phyloP scores from a whole-genome alignment of 805 yeast species.

The Candida fluviatilis region DNA sequence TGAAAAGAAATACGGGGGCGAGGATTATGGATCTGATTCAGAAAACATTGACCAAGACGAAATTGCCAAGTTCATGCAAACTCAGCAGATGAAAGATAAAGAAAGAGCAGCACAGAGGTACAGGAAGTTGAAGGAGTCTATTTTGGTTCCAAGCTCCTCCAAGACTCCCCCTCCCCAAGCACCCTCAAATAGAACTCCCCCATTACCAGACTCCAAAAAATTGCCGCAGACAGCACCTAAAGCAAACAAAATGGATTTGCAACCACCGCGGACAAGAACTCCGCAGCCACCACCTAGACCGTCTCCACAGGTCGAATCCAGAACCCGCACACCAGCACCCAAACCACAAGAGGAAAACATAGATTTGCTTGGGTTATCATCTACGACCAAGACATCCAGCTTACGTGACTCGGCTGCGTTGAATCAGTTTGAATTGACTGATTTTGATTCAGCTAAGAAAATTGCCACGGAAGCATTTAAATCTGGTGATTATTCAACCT shows the following conservation, averaged over 20 bases:
- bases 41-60: constrained; percentile 43
- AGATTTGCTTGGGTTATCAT: constrained; percentile 25
- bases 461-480: constrained; percentile 63
- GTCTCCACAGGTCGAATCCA: background rate
- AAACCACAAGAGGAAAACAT: constrained; percentile 15
- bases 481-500: constrained; percentile 76
- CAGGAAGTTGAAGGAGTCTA: constrained; percentile 8
- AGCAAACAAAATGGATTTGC: background rate
- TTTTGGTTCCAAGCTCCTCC: constrained; percentile 1
- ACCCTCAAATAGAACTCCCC: constrained; percentile 8
- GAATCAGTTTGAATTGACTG: constrained; percentile 36
- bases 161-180: background rate
- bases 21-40: constrained; percentile 45
- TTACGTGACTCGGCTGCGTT: constrained; percentile 16
- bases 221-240: background rate
- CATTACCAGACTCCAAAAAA: constrained; percentile 9
- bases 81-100: constrained; percentile 33
- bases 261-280: background rate
- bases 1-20: constrained; percentile 29
- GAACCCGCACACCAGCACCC: constrained; percentile 4
- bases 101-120: constrained; percentile 27
- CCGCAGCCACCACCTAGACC: background rate
- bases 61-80: constrained; percentile 34
- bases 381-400: constrained; percentile 2
- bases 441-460: constrained; percentile 45